phyloP scores from a whole-genome alignment of 2,329 filamentous ascomycete species.

The Cordyceps pruinosa region DNA sequence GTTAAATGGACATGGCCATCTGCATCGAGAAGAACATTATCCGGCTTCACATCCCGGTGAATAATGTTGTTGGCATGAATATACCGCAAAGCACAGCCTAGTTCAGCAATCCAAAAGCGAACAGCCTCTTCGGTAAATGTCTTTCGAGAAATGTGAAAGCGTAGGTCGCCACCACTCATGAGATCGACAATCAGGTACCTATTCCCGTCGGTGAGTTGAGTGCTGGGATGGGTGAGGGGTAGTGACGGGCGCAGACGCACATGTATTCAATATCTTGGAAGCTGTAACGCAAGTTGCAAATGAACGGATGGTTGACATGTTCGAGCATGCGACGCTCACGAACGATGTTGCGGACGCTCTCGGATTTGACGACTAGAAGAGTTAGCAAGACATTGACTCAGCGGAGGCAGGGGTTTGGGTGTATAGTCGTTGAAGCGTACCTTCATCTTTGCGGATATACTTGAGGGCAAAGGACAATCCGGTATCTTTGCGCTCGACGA shows the following conservation, averaged over 20 bases:
- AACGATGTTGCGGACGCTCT: constrained; percentile 97
- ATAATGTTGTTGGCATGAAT: constrained; percentile 83
- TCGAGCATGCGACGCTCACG: constrained; percentile 96
- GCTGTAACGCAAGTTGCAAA: constrained; percentile 97
- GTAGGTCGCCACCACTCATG: constrained; percentile 94
- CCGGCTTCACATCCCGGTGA: constrained; percentile 85
- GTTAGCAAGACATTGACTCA: constrained; percentile 18
- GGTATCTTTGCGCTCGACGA: constrained; percentile 96
- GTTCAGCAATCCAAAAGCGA: constrained; percentile 91
- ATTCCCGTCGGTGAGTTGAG: constrained; percentile 12
- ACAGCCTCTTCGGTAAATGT: constrained; percentile 97
- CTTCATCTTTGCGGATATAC: constrained; percentile 98
- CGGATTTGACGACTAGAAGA: constrained; percentile 78
- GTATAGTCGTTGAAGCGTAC: constrained; percentile 42
- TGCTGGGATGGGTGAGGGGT: not conserved
- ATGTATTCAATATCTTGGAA: constrained; percentile 99
- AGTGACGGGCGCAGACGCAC: constrained; percentile 45
- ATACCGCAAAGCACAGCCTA: constrained; percentile 85
- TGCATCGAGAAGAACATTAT: constrained; percentile 81
- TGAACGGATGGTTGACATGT: constrained; percentile 94
- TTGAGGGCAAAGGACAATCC: constrained; percentile 91
- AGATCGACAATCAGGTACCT: constrained; percentile 97
- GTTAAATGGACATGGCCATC: constrained; percentile 95
- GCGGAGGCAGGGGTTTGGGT: not conserved
- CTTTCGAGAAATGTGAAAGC: constrained; percentile 96